Evolutionary conservation across 2,329 filamentous ascomycete genomes (phyloP).

Genomic region (Neoascochyta sp.): DNA sequence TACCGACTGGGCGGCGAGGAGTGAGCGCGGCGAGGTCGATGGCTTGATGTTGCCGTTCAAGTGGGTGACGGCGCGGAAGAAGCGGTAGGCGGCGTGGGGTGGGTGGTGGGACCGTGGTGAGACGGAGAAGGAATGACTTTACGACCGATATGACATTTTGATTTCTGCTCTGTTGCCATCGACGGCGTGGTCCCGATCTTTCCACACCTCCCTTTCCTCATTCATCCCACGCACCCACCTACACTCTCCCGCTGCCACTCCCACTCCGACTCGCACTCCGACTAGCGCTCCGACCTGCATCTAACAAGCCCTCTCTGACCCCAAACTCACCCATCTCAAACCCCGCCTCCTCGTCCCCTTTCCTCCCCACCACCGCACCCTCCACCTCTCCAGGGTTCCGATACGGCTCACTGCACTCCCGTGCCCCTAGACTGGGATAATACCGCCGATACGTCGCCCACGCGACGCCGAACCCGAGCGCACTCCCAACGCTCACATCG

Average conservation of each 20-base stretch:
- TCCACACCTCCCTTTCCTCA: conserved; percentile 16
- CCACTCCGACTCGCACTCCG: too few species aligned
- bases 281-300: too few species aligned
- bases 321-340: conserved; percentile 38
- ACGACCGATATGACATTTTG: too few species aligned
- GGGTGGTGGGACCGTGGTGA: neutral
- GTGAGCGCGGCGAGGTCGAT: conserved; percentile 23
- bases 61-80: conserved; percentile 35
- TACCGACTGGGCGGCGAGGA: conserved; percentile 20
- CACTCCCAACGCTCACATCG: conserved; percentile 56
- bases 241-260: too few species aligned
- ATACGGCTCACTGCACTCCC: conserved; percentile 52
- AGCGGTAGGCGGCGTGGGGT: conserved; percentile 12
- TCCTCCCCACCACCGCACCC: conserved; percentile 33
- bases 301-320: too few species aligned
- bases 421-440: conserved; percentile 53
- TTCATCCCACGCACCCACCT: too few species aligned
- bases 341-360: conserved; percentile 45
- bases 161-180: too few species aligned
- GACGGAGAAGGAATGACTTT: too few species aligned
- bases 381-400: conserved; percentile 35
- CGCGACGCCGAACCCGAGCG: conserved; percentile 54
- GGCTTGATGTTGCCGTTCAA: conserved; percentile 37
- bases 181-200: conserved; percentile 18
- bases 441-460: conserved; percentile 60